Evolutionary conservation across 352 stramenopile species (phyloP), one percentile per base, ranked within the genome.

Genomic region (Globisporangium canariense): DNA sequence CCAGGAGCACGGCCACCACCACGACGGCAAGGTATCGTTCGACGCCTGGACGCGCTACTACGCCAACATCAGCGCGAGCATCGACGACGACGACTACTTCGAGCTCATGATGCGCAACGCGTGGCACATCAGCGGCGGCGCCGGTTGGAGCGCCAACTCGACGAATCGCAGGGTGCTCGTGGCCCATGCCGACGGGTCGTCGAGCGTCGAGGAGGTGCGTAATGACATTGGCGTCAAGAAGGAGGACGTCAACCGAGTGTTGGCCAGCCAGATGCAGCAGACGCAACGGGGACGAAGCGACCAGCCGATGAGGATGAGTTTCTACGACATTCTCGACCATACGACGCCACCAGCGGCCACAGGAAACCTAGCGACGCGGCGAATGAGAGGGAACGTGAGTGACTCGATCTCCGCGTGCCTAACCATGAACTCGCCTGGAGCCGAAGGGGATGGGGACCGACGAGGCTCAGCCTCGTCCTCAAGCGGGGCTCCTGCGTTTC

Each of bases 41-140:
- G 75, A 84, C 16, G 75, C 86, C 13, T 93, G 82, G 82, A 78
- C 80, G 41, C 76, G 86, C 25, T 98, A 97, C 74, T 98, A 98
- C 73, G 70, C 76, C 4, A 97, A 97, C 66, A 75, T 98, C 30
- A 94, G 83, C 34, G 86, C 85, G 20, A 78, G 70, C 40, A 93
- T 98, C 60, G 89, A 97, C 54, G 82, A 95, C 71, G 92, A 98
- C 66, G 88, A 97, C 41, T 97, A 97, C 64, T 98, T 97, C 64
- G 89, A 97, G 74, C 71, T 94, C 50, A 95, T 98, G 85, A 90
- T 98, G 69, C 86, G 88, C 60, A 97, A 97, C 62, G 81, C 81
- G 4, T 90, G 81, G 81, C 78, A 90, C 56, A 74, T 94, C 38
- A 78, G 70, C 3, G 74, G 80, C 25, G 88, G 81, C 16, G 22